These are phyloP conservation scores for Penicillium turbatum DNA, from an alignment of 495 filamentous ascomycete genomes.

Conservation along the genomic window DNA sequence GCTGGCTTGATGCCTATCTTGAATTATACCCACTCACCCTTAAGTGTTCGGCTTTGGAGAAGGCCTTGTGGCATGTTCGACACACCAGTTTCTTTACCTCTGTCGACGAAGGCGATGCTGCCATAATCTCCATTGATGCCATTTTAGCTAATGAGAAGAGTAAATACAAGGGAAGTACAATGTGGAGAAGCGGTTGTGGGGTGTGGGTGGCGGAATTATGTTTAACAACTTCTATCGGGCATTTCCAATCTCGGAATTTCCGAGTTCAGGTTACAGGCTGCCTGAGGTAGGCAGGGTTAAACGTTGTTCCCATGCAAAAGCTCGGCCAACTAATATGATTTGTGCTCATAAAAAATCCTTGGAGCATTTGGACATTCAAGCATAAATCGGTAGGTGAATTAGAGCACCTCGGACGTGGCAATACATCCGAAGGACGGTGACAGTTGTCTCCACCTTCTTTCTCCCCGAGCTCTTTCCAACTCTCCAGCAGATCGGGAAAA, in stretches of 20 bases:
- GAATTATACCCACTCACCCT: conserved; percentile 33
- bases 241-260: no score
- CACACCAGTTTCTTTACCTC: conserved; percentile 36
- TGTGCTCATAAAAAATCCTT: no score
- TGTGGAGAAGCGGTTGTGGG: conserved; percentile 24
- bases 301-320: no score
- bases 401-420: background rate
- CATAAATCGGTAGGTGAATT: background rate
- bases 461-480: background rate
- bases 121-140: conserved; percentile 20
- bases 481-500: background rate
- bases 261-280: no score
- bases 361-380: background rate
- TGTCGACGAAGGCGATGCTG: conserved; percentile 7
- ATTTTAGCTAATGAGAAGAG: conserved; percentile 7
- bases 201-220: conserved; percentile 1
- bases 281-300: no score
- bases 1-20: background rate
- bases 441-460: background rate
- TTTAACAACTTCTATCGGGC: background rate
- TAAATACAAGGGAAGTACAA: background rate
- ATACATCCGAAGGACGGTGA: background rate
- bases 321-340: no score
- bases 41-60: conserved; percentile 46
- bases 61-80: conserved; percentile 41